Base-by-base conservation (phyloP, 768 basidiomycete species). In the Auriscalpium vulgare region DNA sequence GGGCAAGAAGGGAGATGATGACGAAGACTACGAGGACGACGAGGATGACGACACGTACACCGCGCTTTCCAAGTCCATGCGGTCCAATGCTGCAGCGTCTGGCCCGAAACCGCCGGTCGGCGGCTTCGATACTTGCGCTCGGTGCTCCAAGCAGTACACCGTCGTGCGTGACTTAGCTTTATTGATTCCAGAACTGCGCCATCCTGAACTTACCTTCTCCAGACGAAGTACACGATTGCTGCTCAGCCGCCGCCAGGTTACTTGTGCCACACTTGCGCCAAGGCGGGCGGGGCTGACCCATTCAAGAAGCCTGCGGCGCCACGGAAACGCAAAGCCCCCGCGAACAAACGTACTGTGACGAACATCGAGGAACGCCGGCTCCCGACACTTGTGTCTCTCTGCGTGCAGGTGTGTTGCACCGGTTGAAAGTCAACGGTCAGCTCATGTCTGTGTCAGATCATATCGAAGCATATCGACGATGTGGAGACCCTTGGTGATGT, bases 401-500 rank as follows among this genome's bases (percentile, higher is more conserved):
- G 95, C 65, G 89, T 97, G 47, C 74, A 87, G 70, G 92, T 90
- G 58, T 55, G 76, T 62, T 45, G 4, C 21, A 35, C 14, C 47
- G 2, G n/a, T 10, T 1, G 23, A 8, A 16, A 17, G 10, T 16
- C 10, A 11, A 4, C 40, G 23, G 46, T 50, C 21, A 4, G 13
- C 51, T 36, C 34, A 23, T 6, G 51, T 23, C 34, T n/a, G 1
- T 49, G 53, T n/a, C 55, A 94, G 89, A 73, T 97, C 21, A 84
- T 97, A 55, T 86, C 88, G 16, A 80, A 82, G 56, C 83, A 91
- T 66, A 95, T 97, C 55, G 80, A 93, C 55, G 90, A 95, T 62
- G 85, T 98, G 7, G 91, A 92, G 59, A 85, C 87, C 0, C 71
- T 95, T 14, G 95, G 95, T 0, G 87, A 95, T 64, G 88, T 97